Percentiles rank a stretch among this genome's conserved stretches.
Conservation (phyloP, 2,329 filamentous ascomycete genomes). For the Sclerotinia trifoliorum region DNA sequence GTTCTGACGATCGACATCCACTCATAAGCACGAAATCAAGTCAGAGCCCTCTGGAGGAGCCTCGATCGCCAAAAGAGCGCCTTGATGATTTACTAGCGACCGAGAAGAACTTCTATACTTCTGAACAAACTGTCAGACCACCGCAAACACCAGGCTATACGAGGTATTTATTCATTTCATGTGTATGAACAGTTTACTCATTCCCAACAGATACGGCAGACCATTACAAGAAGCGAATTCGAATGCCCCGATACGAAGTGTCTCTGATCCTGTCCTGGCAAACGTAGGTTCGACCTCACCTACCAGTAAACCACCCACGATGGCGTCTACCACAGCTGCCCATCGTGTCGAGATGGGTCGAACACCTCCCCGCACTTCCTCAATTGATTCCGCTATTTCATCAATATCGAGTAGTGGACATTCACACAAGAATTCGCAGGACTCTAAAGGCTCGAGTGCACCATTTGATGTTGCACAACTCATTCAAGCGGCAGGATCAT, state of each 20-base stretch:
- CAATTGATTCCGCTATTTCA: slow-evolving; percentile 92
- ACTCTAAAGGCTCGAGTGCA: slow-evolving; percentile 48
- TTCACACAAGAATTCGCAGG: slow-evolving; percentile 57
- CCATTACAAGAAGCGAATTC: slow-evolving; percentile 34
- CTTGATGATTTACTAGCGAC: slow-evolving; percentile 41
- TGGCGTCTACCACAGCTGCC: slow-evolving; percentile 36
- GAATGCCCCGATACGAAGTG: slow-evolving; percentile 38
- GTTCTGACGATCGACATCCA: slow-evolving; percentile 29
- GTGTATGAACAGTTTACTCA: slow-evolving; percentile 11
- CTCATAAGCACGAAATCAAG: slow-evolving; percentile 27
- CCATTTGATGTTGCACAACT: slow-evolving; percentile 75
- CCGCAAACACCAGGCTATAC: slow-evolving; percentile 26
- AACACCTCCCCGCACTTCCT: slow-evolving; percentile 68
- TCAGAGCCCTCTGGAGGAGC: slow-evolving; percentile 29
- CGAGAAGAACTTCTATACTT: slow-evolving; percentile 39
- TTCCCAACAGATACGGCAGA: slow-evolving; percentile 28
- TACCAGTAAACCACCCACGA: slow-evolving; percentile 30
- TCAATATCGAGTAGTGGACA: slow-evolving; percentile 63
- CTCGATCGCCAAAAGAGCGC: slow-evolving; percentile 40
- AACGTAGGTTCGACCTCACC: slow-evolving; percentile 32
- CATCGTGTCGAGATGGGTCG: slow-evolving; percentile 38
- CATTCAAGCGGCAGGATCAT: slow-evolving; percentile 80
- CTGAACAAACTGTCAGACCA: slow-evolving; percentile 24
- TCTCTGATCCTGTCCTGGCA: slow-evolving; percentile 38
- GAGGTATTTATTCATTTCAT: slow-evolving; percentile 30